Evolutionary conservation across 768 basidiomycete species (phyloP), one percentile per base, ranked within the genome.

Genomic region (Leccinum subtestaceum): DNA sequence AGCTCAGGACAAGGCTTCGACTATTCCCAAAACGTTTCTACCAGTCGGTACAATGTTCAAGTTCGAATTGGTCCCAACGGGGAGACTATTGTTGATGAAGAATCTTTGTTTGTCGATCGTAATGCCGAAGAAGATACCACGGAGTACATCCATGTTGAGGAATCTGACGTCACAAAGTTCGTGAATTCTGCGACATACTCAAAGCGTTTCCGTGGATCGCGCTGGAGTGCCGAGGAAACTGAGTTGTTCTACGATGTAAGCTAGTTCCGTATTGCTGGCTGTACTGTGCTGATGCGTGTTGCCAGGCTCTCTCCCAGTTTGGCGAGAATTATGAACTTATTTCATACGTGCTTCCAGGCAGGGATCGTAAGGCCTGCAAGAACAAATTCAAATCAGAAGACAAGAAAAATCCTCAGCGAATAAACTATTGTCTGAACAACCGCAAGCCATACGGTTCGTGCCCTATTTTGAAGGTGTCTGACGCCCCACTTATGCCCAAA

Each of bases 321-420:
- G 93, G 93, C 32, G 91, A 94, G 71, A 94, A 95, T 65, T 96
- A 95, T 67, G 93, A 95, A 70, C 81, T 95, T 45, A 94, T 96
- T 60, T 90, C 94, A 3, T 87, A 86, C 64, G 80, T 94, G 12
- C 80, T 96, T 19, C 91, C 92, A 40, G 87, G 88, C 17, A 87
- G 94, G 15, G 90, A 93, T 67, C 81, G 94, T 19, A 92, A 89
- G 67, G 87, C 93, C 27, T 93, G 95, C 72, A 94, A 93, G 74
- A 89, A 91, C 72, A 96, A 96, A 69, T 96, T 94, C 78, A 95
- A 92, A 66, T 81, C 86, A 0, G 95, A 96, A 71, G 93, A 95
- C 70, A 91, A 83, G 75, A 85, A 83, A 70, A 88, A 95, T 70
- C 80, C 85, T 29, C 81, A 80, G n/a, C 79, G 87, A 50, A 89